These are phyloP conservation scores for Trametes gibbosa DNA, from an alignment of 768 basidiomycete species.

Conservation along the genomic window DNA sequence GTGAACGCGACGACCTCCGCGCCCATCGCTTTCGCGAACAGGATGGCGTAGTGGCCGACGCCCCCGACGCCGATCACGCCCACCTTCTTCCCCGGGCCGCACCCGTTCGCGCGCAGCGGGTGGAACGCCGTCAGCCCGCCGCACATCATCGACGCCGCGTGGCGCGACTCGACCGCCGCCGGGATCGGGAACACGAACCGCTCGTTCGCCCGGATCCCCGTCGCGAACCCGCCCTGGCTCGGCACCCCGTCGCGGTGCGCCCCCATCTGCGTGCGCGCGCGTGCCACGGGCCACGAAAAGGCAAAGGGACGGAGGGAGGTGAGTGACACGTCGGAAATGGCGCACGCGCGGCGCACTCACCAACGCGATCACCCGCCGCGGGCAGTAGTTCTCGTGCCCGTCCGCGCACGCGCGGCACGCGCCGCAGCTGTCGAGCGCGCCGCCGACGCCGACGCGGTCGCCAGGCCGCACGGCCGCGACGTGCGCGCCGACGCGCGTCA, in stretches of 20 bases:
- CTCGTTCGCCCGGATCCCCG: conserved; percentile 46
- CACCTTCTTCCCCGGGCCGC: conserved; percentile 60
- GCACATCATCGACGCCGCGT: conserved; percentile 65
- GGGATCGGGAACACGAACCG: conserved; percentile 63
- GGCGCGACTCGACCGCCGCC: conserved; percentile 44
- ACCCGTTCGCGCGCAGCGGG: conserved; percentile 53
- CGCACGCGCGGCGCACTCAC: too few species aligned
- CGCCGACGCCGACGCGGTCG: conserved; percentile 52
- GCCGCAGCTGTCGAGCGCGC: conserved; percentile 51
- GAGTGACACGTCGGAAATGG: too few species aligned
- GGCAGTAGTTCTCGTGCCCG: conserved; percentile 58
- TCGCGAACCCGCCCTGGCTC: conserved; percentile 46
- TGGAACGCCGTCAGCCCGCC: conserved; percentile 62
- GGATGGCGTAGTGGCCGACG: conserved; percentile 41
- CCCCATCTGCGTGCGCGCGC: conserved; percentile 26
- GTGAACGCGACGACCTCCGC: conserved; percentile 59
- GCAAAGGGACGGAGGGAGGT: too few species aligned
- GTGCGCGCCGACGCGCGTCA: conserved; percentile 50
- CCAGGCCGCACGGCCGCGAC: conserved; percentile 52
- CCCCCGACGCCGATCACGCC: conserved; percentile 68
- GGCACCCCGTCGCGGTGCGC: conserved; percentile 40
- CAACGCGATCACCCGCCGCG: conserved; percentile 39
- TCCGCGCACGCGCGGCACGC: conserved; percentile 46
- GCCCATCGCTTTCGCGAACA: conserved; percentile 54
- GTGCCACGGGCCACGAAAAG: too few species aligned